A percentile compares a stretch with the other conserved stretches of the same genome.
These are phyloP conservation scores for rapeseed (Brassica napus) DNA, from an alignment of 345 rosid species.

Conservation along the genomic window DNA sequence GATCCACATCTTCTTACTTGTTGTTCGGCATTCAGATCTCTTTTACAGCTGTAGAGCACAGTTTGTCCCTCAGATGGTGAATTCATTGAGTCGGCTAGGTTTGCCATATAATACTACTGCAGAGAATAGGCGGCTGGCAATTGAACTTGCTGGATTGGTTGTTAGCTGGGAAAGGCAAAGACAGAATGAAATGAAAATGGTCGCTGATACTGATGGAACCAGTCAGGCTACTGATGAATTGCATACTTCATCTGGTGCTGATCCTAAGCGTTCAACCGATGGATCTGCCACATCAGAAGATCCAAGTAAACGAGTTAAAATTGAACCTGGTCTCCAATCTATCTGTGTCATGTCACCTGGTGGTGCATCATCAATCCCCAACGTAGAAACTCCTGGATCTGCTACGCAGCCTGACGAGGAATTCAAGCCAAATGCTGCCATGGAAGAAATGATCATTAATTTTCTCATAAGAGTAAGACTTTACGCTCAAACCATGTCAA, in stretches of 20 bases:
- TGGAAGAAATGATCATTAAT: slow-evolving; percentile 99
- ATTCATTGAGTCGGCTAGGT: slow-evolving; percentile 96
- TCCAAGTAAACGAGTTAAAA: slow-evolving; percentile 77
- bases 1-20: slow-evolving; percentile 97
- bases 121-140: slow-evolving; percentile 95
- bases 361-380: slow-evolving; percentile 78
- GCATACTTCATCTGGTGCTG: slow-evolving; percentile 54
- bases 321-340: slow-evolving; percentile 94
- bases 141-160: slow-evolving; percentile 99
- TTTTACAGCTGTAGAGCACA: slow-evolving; percentile 99
- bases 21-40: slow-evolving; percentile 96
- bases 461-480: slow-evolving; percentile 91
- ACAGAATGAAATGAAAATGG: slow-evolving; percentile 83
- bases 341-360: slow-evolving; percentile 93
- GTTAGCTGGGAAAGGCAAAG: slow-evolving; percentile 98
- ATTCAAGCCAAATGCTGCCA: slow-evolving; percentile 98
- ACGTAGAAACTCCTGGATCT: slow-evolving; percentile 90
- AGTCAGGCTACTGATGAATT: slow-evolving; percentile 59
- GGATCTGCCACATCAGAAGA: slow-evolving; percentile 83
- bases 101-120: slow-evolving; percentile 90
- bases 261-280: slow-evolving; percentile 73
- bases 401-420: slow-evolving; percentile 97
- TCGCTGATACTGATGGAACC: slow-evolving; percentile 64
- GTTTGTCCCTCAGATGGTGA: slow-evolving; percentile 99
- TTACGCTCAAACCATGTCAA: slow-evolving; percentile 22